Evolutionary conservation across 108 stramenopile species (phyloP), one percentile per base, ranked within the genome.

Genomic region (Skeletonema marinoi): DNA sequence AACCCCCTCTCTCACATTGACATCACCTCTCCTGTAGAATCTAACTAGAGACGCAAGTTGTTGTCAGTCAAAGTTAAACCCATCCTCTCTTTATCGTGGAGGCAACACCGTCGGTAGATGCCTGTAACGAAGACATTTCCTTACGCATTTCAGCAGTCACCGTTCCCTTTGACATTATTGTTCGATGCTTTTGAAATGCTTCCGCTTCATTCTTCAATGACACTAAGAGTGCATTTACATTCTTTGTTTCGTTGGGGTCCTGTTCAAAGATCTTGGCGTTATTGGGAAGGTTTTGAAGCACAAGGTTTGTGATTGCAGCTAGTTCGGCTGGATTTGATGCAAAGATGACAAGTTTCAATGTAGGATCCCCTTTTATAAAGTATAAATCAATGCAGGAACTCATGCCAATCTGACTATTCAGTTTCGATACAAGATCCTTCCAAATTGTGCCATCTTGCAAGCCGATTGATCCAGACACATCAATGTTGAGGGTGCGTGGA

Each of bases 291-390:
- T 73, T 61, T 11, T 44, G 65, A 3, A 83, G 70, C 13, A 77
- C 59, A 44, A 77, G 71, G 44, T 83, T 77, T 16, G 68, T 67
- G 6, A 71, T 77, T 58, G 71, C 75, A 68, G 71, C 75, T 65
- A 67, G 82, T 39, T 83, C 82, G 11, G 76, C 75, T 33, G 36
- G 59, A 73, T 77, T 83, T 14, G 82, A 77, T 48, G 75, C 75
- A 65, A 83, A 83, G 31, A 83, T 65, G 11, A 83, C 71, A 58
- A 83, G 38, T 50, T 69, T 77, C 38, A 83, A 60, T 7, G 61
- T 25, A 58, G 82, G 75, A 32, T 83, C 75, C 36, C 67, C 76
- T 39, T 56, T 73, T 59, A 44, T 70, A 17, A 67, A 83, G 64
- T 63, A 73, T 9, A 83, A 50, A 69, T 83, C 82, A 69, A 83